A percentile compares a stretch with the other conserved stretches of the same genome.
phyloP scores from a whole-genome alignment of 1,139 yeast species.

The Yamadazyma sp. region DNA sequence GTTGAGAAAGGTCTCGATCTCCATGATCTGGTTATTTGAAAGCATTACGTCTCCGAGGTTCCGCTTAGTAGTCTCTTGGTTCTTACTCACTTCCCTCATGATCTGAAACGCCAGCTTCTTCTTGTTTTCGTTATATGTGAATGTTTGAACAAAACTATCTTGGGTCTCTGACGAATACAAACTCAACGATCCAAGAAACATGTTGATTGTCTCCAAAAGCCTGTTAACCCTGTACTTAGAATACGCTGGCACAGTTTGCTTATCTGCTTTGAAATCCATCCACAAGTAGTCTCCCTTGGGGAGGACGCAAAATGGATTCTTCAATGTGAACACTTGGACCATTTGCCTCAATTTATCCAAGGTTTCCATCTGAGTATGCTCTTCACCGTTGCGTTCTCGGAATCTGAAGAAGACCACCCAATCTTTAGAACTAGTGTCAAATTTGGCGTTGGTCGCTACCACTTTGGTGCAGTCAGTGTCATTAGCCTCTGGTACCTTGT shows the following conservation, averaged over 20 bases:
- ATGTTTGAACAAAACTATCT: slow-evolving; percentile 5
- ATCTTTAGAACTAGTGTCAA: slow-evolving; percentile 29
- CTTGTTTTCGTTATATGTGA: slow-evolving; percentile 9
- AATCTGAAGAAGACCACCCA: slow-evolving; percentile 34
- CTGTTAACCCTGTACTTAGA: slow-evolving; percentile 45
- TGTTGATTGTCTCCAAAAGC: slow-evolving; percentile 48
- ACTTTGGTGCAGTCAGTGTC: slow-evolving; percentile 13
- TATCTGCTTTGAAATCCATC: slow-evolving; percentile 33
- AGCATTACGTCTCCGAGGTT: slow-evolving; percentile 26
- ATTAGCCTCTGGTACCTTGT: slow-evolving; percentile 22
- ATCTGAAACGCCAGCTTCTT: slow-evolving; percentile 32
- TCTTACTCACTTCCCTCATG: slow-evolving; percentile 25
- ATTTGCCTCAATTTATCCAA: slow-evolving; percentile 42
- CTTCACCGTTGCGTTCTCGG: slow-evolving; percentile 13
- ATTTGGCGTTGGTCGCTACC: slow-evolving; percentile 37
- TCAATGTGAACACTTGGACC: slow-evolving; percentile 31
- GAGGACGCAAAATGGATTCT: slow-evolving; percentile 35
- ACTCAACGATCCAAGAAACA: slow-evolving; percentile 41
- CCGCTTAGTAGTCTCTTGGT: slow-evolving; percentile 19
- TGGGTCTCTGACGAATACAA: slow-evolving; percentile 17
- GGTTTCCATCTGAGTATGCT: slow-evolving; percentile 27
- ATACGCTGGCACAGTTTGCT: slow-evolving; percentile 31
- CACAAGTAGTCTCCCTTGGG: slow-evolving; percentile 40
- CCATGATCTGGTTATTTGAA: slow-evolving; percentile 33
- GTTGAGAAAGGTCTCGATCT: slow-evolving; percentile 56